Percentiles rank a stretch among this genome's conserved stretches.
Evolutionary conservation across 2,329 filamentous ascomycete species (phyloP).

Genomic region (Sordariomycetes sp.): DNA sequence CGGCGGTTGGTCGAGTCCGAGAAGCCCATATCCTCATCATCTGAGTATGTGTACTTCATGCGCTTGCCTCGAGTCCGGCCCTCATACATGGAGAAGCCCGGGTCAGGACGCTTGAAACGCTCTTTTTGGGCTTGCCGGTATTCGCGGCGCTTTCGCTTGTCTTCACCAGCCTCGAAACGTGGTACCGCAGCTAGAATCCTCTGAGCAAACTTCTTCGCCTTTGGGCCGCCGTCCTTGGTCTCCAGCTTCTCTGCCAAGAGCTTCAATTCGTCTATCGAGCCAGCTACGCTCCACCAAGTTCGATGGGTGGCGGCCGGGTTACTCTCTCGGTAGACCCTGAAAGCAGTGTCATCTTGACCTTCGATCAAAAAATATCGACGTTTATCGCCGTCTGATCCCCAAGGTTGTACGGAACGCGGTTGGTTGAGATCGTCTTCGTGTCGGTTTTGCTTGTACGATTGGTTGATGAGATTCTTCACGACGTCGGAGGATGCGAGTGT

Average conservation of each 20-base stretch:
- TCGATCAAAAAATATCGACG: slow-evolving; percentile 91
- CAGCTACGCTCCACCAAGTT: slow-evolving; percentile 90
- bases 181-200: slow-evolving; percentile 74
- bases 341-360: slow-evolving; percentile 86
- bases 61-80: slow-evolving; percentile 93
- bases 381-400: slow-evolving; percentile 85
- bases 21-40: slow-evolving; percentile 67
- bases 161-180: slow-evolving; percentile 86
- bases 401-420: slow-evolving; percentile 79
- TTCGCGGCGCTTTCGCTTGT: slow-evolving; percentile 88
- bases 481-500: slow-evolving; percentile 79
- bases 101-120: slow-evolving; percentile 78
- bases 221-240: slow-evolving; percentile 67
- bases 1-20: slow-evolving; percentile 58
- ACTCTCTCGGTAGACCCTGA: slow-evolving; percentile 89
- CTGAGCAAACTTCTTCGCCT: slow-evolving; percentile 67
- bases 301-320: slow-evolving; percentile 67
- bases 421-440: slow-evolving; percentile 76
- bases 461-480: slow-evolving; percentile 72
- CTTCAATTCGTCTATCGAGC: slow-evolving; percentile 78
- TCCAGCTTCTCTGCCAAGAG: slow-evolving; percentile 67
- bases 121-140: slow-evolving; percentile 82
- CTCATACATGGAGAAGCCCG: slow-evolving; percentile 89
- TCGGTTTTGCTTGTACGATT: slow-evolving; percentile 80
- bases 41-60: slow-evolving; percentile 92